Percentiles rank a stretch among this genome's conserved stretches.
phyloP scores from a whole-genome alignment of 139 green algal genomes.

The Marvania coccoides region DNA sequence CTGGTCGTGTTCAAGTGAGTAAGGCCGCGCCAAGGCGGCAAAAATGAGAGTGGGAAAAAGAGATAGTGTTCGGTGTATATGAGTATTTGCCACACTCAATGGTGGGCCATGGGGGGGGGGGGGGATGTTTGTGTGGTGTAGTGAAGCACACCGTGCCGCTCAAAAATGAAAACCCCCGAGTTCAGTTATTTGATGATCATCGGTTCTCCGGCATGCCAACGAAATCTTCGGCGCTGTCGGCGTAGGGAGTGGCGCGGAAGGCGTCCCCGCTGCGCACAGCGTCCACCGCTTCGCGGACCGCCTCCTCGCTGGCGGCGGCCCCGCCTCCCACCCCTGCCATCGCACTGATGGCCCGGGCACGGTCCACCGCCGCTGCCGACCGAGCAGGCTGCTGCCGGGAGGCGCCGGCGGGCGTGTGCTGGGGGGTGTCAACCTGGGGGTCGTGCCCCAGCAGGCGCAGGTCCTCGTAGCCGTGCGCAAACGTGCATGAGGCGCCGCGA shows the following conservation, averaged over 20 bases:
- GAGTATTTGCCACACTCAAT: too few species aligned
- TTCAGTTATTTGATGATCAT: background rate
- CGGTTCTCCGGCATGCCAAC: background rate
- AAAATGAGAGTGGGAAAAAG: too few species aligned
- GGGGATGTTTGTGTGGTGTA: too few species aligned
- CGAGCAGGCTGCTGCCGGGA: background rate
- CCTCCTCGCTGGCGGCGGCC: background rate
- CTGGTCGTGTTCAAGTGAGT: too few species aligned
- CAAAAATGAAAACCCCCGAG: background rate
- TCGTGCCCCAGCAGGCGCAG: constrained; percentile 12
- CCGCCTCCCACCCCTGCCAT: constrained; percentile 16
- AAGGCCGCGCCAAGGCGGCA: too few species aligned
- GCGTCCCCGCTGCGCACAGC: constrained; percentile 3
- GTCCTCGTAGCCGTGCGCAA: constrained; percentile 40
- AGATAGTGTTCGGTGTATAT: too few species aligned
- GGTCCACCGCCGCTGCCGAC: background rate
- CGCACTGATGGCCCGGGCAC: constrained; percentile 2
- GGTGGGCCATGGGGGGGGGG: too few species aligned
- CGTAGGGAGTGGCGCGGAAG: constrained; percentile 8
- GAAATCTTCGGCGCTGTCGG: constrained; percentile 6
- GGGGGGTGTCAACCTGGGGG: background rate
- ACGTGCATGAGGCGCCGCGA: constrained; percentile 26
- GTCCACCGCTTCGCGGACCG: background rate
- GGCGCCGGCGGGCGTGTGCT: background rate
- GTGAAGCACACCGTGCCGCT: too few species aligned